phyloP scores from a whole-genome alignment of 768 basidiomycete species.

The Nidularia sp. region DNA sequence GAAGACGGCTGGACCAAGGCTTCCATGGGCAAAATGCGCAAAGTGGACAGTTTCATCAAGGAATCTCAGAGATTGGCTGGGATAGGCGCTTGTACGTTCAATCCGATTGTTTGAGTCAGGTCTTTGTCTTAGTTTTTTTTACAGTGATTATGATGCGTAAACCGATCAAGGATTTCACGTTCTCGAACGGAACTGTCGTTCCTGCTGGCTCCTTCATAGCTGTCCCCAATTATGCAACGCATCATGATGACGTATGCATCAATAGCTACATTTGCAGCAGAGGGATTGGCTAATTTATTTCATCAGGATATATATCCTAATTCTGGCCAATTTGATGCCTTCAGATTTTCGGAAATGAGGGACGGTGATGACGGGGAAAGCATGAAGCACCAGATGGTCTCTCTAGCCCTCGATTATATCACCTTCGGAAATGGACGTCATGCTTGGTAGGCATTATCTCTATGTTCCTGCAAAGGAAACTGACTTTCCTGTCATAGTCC shows the following conservation, averaged over 20 bases:
- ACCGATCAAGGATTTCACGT: conserved; percentile 17
- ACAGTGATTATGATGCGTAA: conserved; percentile 17
- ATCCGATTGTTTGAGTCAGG: background rate
- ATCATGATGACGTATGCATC: conserved; percentile 15
- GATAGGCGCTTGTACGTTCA: background rate
- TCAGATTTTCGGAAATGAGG: conserved; percentile 39
- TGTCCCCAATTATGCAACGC: conserved; percentile 14
- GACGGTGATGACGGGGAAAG: conserved; percentile 23
- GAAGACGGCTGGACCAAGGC: conserved; percentile 28
- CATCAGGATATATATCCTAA: conserved; percentile 32
- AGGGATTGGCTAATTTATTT: background rate
- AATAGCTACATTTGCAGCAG: background rate
- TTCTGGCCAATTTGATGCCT: conserved; percentile 37
- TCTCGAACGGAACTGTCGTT: conserved; percentile 20
- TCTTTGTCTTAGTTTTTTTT: background rate
- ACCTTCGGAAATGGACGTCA: conserved; percentile 35
- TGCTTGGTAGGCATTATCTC: conserved; percentile 17
- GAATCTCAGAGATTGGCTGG: conserved; percentile 32
- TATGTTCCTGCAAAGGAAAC: background rate
- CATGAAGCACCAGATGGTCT: conserved; percentile 27
- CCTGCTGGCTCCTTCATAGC: conserved; percentile 19
- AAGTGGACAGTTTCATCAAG: conserved; percentile 39
- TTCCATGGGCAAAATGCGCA: conserved; percentile 27
- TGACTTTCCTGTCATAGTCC: conserved; percentile 16
- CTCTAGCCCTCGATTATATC: conserved; percentile 23